Evolutionary conservation across 148 eudicot species (phyloP).

Genomic region (Chenopodium album): DNA sequence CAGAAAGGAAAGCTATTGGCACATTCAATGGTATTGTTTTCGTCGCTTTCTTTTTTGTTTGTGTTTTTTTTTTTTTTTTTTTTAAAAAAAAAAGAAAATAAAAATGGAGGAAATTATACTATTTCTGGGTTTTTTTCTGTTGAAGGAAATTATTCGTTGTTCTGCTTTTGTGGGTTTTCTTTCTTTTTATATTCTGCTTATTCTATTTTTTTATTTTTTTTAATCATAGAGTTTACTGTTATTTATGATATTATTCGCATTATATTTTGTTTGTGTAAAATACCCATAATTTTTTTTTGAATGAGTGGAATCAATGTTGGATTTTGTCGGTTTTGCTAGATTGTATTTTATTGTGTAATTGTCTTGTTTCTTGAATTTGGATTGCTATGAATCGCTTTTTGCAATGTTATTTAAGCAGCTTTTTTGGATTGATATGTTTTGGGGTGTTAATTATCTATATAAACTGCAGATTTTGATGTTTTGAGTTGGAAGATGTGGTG

Average conservation of each 20-base stretch:
- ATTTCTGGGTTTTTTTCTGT: background rate
- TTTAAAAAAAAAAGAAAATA: background rate
- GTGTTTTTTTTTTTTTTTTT: background rate
- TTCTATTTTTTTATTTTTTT: background rate
- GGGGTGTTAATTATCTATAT: background rate
- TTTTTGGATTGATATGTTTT: background rate
- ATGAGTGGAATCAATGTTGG: background rate
- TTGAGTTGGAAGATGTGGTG: background rate
- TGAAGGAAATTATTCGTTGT: background rate
- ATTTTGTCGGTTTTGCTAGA: background rate
- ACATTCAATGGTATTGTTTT: constrained; percentile 12
- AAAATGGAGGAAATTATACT: background rate
- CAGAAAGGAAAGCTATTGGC: background rate
- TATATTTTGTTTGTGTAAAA: too few species aligned
- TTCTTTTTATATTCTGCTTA: background rate
- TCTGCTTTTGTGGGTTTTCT: background rate
- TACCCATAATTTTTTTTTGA: background rate
- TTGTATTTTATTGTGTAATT: background rate
- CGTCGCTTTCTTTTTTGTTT: background rate
- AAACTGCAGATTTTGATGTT: background rate
- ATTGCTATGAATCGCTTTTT: background rate
- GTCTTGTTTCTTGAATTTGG: background rate
- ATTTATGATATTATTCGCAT: background rate
- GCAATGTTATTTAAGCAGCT: background rate
- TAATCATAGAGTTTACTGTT: background rate